A percentile compares a stretch with the other conserved stretches of the same genome.
These are phyloP conservation scores for Garcileccinum viscosum DNA, from an alignment of 1,284 basidiomycete genomes.

Conservation along the genomic window DNA sequence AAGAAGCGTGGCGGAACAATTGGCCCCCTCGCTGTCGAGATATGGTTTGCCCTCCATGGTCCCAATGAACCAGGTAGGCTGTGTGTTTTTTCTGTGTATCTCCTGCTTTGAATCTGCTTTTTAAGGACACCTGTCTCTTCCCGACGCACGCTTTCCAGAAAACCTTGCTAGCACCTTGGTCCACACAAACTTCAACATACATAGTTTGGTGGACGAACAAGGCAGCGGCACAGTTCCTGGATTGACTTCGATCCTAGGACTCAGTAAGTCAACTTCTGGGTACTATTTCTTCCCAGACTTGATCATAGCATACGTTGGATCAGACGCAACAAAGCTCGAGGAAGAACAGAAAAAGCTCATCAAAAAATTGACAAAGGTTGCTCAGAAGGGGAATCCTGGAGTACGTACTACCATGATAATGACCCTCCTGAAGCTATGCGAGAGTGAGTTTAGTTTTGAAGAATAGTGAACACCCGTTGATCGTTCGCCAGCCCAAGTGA, in stretches of 20 bases:
- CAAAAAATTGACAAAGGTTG: slow-evolving; percentile 10
- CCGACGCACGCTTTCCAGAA: background rate
- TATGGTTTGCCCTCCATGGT: background rate
- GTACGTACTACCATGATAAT: slow-evolving; percentile 31
- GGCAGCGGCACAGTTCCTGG: background rate
- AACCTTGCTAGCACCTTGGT: background rate
- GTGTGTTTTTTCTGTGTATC: background rate
- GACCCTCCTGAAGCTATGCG: slow-evolving; percentile 24
- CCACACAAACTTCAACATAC: background rate
- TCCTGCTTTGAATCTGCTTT: background rate
- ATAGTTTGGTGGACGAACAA: background rate
- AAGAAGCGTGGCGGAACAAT: background rate
- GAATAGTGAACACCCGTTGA: background rate
- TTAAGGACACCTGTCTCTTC: background rate
- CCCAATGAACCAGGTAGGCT: background rate
- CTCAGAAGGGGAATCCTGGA: slow-evolving; percentile 3
- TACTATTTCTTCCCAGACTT: background rate
- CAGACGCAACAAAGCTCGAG: slow-evolving; percentile 12
- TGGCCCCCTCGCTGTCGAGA: background rate
- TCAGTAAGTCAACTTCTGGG: background rate
- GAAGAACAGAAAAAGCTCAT: slow-evolving; percentile 15
- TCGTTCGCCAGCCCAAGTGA: background rate
- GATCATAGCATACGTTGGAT: background rate
- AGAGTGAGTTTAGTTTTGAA: slow-evolving; percentile 11
- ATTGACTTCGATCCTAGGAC: background rate